Conservation (phyloP, 2,329 filamentous ascomycete genomes). For the Apiospora malaysiana region DNA sequence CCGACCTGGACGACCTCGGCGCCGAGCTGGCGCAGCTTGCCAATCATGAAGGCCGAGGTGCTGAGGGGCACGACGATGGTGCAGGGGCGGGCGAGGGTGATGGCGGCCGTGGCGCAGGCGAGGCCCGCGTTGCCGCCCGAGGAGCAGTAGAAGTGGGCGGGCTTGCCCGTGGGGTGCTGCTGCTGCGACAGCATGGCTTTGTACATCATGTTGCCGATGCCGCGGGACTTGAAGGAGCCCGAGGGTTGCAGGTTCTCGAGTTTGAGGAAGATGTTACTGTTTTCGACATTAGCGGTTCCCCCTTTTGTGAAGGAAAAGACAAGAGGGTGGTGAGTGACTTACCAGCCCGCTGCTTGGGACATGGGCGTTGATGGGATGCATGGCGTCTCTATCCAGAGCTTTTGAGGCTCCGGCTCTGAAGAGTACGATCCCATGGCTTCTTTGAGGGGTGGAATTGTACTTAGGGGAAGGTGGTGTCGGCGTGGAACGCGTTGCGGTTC, state of each 20-base stretch:
- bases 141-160: constrained; percentile 77
- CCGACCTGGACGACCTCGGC: constrained; percentile 73
- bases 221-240: constrained; percentile 85
- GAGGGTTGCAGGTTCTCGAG: constrained; percentile 85
- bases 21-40: constrained; percentile 72
- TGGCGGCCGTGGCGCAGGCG: constrained; percentile 77
- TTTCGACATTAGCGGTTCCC: constrained; percentile 16
- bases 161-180: constrained; percentile 33
- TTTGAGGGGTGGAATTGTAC: neutral
- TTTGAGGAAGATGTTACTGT: constrained; percentile 82
- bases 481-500: neutral
- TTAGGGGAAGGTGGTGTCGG: neutral
- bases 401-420: constrained; percentile 44
- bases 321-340: constrained; percentile 35
- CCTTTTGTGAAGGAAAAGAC: neutral
- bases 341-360: constrained; percentile 76
- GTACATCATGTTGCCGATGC: constrained; percentile 74
- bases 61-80: constrained; percentile 76
- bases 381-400: constrained; percentile 75
- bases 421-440: constrained; percentile 47
- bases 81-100: constrained; percentile 65
- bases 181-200: constrained; percentile 41
- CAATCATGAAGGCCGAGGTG: constrained; percentile 72
- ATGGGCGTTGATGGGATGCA: constrained; percentile 70
- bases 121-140: constrained; percentile 86